phyloP scores from a whole-genome alignment of 2,329 filamentous ascomycete species.

The Penicillium corylophilum region DNA sequence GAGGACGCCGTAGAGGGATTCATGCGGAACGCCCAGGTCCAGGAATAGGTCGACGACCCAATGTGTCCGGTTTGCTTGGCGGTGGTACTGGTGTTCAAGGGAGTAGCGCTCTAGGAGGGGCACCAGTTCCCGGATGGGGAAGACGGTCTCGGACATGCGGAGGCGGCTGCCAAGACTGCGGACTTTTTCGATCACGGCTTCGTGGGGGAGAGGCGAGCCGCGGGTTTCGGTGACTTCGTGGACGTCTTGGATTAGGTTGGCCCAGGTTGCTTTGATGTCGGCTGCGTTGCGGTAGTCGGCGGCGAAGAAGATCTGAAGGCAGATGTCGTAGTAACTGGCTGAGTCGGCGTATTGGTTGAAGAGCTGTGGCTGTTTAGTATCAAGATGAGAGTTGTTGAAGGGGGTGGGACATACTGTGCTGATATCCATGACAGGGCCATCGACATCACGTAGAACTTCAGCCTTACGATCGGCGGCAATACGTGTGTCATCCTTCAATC shows the following conservation, averaged over 20 bases:
- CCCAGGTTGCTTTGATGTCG: slow-evolving; percentile 83
- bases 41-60: slow-evolving; percentile 68
- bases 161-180: slow-evolving; percentile 58
- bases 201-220: slow-evolving; percentile 46
- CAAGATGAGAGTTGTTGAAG: slow-evolving; percentile 8
- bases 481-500: slow-evolving; percentile 70
- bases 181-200: slow-evolving; percentile 54
- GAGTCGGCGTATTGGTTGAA: slow-evolving; percentile 90
- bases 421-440: slow-evolving; percentile 74
- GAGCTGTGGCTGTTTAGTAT: slow-evolving; percentile 55
- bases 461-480: slow-evolving; percentile 62
- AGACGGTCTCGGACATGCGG: slow-evolving; percentile 55
- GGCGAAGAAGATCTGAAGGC: slow-evolving; percentile 84
- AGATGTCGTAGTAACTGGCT: slow-evolving; percentile 90
- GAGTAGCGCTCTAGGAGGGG: slow-evolving; percentile 57
- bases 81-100: slow-evolving; percentile 49
- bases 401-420: slow-evolving; percentile 63
- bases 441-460: slow-evolving; percentile 66
- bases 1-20: slow-evolving; percentile 61
- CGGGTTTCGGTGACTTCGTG: slow-evolving; percentile 56
- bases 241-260: slow-evolving; percentile 71
- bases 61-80: slow-evolving; percentile 42
- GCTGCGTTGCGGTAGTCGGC: slow-evolving; percentile 87
- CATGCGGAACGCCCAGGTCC: slow-evolving; percentile 60
- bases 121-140: slow-evolving; percentile 55